Evolutionary conservation across 2,329 filamentous ascomycete species (phyloP).

Genomic region (Lasiodiplodia sp.): DNA sequence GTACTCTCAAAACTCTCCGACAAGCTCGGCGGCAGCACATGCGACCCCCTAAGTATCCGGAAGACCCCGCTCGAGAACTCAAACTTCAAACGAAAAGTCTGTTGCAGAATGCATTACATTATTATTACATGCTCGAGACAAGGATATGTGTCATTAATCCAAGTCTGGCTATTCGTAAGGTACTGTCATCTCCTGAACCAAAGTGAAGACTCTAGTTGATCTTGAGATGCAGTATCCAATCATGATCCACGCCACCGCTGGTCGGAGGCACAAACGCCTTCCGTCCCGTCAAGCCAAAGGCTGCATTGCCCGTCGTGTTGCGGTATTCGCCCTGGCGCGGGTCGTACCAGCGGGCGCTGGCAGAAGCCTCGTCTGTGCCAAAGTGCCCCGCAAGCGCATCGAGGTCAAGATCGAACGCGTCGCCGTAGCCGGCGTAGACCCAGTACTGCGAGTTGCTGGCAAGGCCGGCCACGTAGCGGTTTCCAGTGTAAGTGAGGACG

Average conservation of each 20-base stretch:
- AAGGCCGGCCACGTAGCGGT: constrained; percentile 7
- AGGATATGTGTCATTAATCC: neutral
- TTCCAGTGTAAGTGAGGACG: neutral
- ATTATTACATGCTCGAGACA: neutral
- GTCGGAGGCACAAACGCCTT: constrained; percentile 9
- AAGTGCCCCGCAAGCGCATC: neutral
- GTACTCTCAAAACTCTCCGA: no score
- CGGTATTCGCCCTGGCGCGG: neutral
- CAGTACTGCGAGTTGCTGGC: neutral
- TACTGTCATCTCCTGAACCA: no score
- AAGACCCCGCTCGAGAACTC: no score
- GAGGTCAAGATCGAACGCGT: constrained; percentile 14
- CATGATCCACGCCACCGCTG: constrained; percentile 10
- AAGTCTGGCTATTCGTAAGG: neutral
- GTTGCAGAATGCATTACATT: no score
- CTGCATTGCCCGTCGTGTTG: neutral
- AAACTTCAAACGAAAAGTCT: neutral
- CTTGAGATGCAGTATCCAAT: constrained; percentile 1
- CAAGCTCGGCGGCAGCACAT: no score
- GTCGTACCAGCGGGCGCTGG: neutral
- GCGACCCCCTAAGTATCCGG: no score
- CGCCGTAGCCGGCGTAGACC: constrained; percentile 12
- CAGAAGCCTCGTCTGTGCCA: neutral
- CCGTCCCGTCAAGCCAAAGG: neutral
- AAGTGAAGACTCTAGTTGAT: no score